Conservation (phyloP, 495 filamentous ascomycete species). For the Penicillium herquei region DNA sequence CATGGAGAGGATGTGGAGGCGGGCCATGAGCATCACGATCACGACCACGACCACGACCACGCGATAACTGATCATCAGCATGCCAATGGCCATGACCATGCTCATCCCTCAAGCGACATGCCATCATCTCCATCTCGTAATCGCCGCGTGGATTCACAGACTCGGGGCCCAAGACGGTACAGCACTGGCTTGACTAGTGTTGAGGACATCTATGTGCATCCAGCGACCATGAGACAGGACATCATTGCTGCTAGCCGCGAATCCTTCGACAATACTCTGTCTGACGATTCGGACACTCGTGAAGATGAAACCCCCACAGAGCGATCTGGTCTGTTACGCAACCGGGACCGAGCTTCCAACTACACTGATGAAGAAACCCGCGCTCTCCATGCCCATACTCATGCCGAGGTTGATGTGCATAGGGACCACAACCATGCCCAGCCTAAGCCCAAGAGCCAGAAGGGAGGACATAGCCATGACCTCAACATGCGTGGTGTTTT, state of each 20-base stretch:
- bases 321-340: constrained; percentile 32
- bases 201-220: constrained; percentile 80
- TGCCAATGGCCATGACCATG: constrained; percentile 39
- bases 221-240: constrained; percentile 85
- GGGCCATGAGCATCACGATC: constrained; percentile 36
- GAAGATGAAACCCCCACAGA: constrained; percentile 44
- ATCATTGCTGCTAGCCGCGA: constrained; percentile 74
- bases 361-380: constrained; percentile 43
- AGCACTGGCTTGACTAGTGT: constrained; percentile 55
- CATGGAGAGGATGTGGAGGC: constrained; percentile 42
- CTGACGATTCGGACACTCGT: constrained; percentile 51
- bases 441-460: constrained; percentile 58
- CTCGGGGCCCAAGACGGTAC: constrained; percentile 51
- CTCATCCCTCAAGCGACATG: constrained; percentile 31
- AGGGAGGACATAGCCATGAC: constrained; percentile 73
- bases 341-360: constrained; percentile 34
- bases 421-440: constrained; percentile 75
- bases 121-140: constrained; percentile 29
- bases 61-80: constrained; percentile 13
- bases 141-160: constrained; percentile 37
- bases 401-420: constrained; percentile 36
- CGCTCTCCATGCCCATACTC: constrained; percentile 7
- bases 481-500: constrained; percentile 98
- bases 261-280: constrained; percentile 50
- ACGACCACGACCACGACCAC: constrained; percentile 18